These are phyloP conservation scores for Trichoderma polysporum DNA, from an alignment of 2,329 filamentous ascomycete species.

Conservation along the genomic window DNA sequence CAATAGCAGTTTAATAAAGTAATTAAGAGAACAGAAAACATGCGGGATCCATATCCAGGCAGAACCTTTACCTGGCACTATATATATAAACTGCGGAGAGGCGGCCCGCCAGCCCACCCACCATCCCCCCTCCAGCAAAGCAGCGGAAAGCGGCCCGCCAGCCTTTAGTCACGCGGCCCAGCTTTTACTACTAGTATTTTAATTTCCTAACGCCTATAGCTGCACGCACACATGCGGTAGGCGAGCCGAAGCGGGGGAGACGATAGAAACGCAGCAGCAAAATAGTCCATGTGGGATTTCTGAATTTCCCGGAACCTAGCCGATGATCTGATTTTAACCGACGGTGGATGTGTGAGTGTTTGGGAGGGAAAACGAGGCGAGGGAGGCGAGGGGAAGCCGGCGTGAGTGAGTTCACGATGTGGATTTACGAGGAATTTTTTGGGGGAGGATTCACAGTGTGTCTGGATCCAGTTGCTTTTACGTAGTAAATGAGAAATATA, in stretches of 20 bases:
- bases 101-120: conserved; percentile 2
- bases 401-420: neutral
- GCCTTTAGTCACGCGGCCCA: neutral
- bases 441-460: too few relatives aligned
- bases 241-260: neutral
- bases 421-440: neutral
- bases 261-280: neutral
- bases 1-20: neutral
- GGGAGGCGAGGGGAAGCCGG: neutral
- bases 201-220: neutral
- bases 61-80: neutral
- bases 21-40: neutral
- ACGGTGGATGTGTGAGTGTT: neutral
- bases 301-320: neutral
- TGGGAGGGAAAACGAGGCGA: neutral
- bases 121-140: neutral
- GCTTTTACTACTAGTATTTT: neutral
- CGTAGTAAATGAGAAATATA: neutral
- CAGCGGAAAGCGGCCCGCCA: neutral
- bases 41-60: neutral
- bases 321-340: neutral
- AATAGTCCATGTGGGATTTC: neutral
- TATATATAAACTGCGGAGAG: neutral
- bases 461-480: too few relatives aligned
- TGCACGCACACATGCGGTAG: neutral